Base-by-base conservation (phyloP, 805 yeast genomes). In the Kazachstania psychrophila region DNA sequence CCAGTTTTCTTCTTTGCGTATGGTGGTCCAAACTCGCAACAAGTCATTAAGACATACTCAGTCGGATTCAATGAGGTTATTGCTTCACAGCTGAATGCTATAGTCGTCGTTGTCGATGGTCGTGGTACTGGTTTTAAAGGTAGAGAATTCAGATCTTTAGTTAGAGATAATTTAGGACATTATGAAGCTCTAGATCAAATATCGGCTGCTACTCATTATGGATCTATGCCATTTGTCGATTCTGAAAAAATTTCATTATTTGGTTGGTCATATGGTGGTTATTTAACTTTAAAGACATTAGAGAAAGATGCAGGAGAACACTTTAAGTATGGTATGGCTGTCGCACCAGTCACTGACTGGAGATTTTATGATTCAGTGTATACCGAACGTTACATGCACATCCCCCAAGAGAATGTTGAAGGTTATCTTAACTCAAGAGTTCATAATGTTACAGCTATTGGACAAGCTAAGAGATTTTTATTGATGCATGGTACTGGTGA, bases 191-290 rank as follows among this genome's bases (percentile, higher is more conserved):
- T 64, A 19, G 98, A 92, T 58, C 96, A 89, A 60, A 81, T 92
- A 26, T 63, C 75, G 0, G 95, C 94, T 4, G 98, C 94, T 2
- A 73, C 75, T 45, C 44, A 68, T 1, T 89, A 92, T 81, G 68
- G 74, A 3, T 33, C 60, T 4, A 73, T 71, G 47, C 41, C 66
- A 2, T 89, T 79, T 51, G 80, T 92, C 28, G 83, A 88, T 54
- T 58, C 65, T 17, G 63, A 69, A 3, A 71, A 74, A 42, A 77
- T 85, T 10, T 94, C 95, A 0, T 74, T 89, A 38, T 92, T 96
- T 89, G 98, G 98, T 7, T 92, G 98, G 98, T 83, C 95, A 16
- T 92, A 89, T 56, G 98, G 98, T 33, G 98, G 97, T 0, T 92
- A 75, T 55, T 72, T 86, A 69, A 87, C 98, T 0, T 69, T 92